These are phyloP conservation scores for Ascochyta lentis DNA, from an alignment of 2,329 filamentous ascomycete genomes.

Conservation along the genomic window DNA sequence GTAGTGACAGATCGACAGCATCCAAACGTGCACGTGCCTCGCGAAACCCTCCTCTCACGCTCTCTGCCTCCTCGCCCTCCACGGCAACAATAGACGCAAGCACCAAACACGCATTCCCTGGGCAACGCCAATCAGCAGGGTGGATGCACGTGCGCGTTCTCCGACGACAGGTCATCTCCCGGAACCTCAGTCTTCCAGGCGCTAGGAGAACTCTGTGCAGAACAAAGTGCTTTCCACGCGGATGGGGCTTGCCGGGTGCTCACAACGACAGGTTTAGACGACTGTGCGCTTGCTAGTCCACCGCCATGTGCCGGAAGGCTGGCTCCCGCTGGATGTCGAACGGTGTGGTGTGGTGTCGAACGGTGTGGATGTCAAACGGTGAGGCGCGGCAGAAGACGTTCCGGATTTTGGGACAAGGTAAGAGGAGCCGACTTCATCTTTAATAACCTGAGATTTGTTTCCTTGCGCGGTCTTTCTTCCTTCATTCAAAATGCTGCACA, in stretches of 20 bases:
- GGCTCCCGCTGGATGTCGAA: not conserved
- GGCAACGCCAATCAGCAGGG: not conserved
- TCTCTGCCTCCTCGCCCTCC: not conserved
- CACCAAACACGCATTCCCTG: not conserved
- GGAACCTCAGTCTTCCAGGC: slow-evolving; percentile 15
- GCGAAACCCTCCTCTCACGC: slow-evolving; percentile 8
- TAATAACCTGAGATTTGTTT: not conserved
- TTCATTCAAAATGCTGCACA: not conserved
- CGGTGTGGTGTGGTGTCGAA: not conserved
- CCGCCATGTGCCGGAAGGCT: not conserved
- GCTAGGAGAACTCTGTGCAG: slow-evolving; percentile 10
- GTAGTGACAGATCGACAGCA: not conserved
- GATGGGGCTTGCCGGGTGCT: not conserved
- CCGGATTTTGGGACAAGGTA: slow-evolving; percentile 10
- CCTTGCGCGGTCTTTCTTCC: not conserved
- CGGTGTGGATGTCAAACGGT: not conserved
- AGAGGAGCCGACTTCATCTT: slow-evolving; percentile 3
- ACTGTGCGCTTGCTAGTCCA: not conserved
- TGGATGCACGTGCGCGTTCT: slow-evolving; percentile 2
- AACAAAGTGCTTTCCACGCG: not conserved
- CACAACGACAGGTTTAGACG: not conserved
- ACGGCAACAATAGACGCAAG: slow-evolving; percentile 5
- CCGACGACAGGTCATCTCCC: slow-evolving; percentile 3
- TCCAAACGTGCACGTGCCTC: not conserved
- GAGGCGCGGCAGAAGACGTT: slow-evolving; percentile 15